Evolutionary conservation across 257 asterid species (phyloP), one percentile per base, ranked within the genome.

Genomic region (Solanum chiquidenum): DNA sequence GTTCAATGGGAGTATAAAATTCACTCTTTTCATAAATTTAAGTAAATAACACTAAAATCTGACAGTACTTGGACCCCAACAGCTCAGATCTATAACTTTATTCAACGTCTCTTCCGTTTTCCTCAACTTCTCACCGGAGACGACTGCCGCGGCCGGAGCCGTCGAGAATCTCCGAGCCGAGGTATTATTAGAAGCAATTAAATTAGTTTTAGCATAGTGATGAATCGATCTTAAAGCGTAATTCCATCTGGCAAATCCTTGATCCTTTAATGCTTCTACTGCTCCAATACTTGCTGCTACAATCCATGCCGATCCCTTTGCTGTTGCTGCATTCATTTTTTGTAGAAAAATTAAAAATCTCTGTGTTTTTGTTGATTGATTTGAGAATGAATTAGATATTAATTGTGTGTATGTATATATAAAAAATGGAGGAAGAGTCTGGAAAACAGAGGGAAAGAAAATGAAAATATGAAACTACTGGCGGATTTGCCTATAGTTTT

Each of bases 161-260:
- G 83, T 85, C n/a, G 87, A 84, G 64, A 77, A 87, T 16, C 89
- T 23, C 5, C 80, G 12, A 3, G 4, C 18, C 1, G 42, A 46
- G 21, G 69, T 46, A 46, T 49, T 80, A 46, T 18, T 80, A 1
- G 68, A 29, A 29, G 27, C 68, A 80, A 52, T 21, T 31, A 88
- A 55, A 27, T 80, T 85, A 38, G 68, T 77, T 58, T 88, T 87
- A 9, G 89, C 90, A 79, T 88, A 68, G 82, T 85, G 90, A 8
- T 87, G 89, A 18, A 79, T 4, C 1, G 91, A 87, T 38, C 90
- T 80, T 1, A 88, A 40, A 86, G 88, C 49, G 64, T 86, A 35
- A 9, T 88, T 90, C 92, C 90, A 90, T 23, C 90, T 83, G 0
- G 89, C 72, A 86, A 90, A 88, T 23, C 92, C 92, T 83, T 88